phyloP scores from a whole-genome alignment of 768 basidiomycete genomes.

The Lactarius akahatsu region DNA sequence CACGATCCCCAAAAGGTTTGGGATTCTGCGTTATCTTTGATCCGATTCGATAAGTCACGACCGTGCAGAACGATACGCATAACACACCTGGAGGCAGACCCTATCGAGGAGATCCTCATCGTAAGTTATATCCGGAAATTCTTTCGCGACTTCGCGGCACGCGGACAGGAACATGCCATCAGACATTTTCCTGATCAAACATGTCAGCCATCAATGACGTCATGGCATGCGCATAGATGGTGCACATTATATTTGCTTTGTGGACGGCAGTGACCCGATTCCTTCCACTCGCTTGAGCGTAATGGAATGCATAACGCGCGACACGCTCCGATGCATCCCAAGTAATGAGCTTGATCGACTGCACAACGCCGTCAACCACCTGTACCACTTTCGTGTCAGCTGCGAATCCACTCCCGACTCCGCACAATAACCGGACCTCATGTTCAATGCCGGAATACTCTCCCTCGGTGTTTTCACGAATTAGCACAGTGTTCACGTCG shows the following conservation, averaged over 20 bases:
- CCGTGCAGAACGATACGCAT: neutral
- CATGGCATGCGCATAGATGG: neutral
- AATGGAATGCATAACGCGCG: constrained; percentile 97
- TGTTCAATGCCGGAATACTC: constrained; percentile 99
- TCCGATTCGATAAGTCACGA: neutral
- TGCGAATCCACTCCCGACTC: constrained; percentile 10
- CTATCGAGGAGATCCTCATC: constrained; percentile 97
- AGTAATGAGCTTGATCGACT: constrained; percentile 99
- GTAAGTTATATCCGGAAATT: constrained; percentile 89
- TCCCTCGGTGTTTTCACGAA: constrained; percentile 99
- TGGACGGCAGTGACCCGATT: constrained; percentile 97
- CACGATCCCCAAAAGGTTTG: constrained; percentile 87
- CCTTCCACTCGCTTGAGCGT: constrained; percentile 84
- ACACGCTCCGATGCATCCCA: constrained; percentile 99
- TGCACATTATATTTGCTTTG: constrained; percentile 98
- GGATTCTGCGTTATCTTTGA: constrained; percentile 88
- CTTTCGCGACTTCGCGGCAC: constrained; percentile 93
- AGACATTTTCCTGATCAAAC: constrained; percentile 89
- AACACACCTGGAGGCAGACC: constrained; percentile 82
- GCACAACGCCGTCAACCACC: constrained; percentile 97
- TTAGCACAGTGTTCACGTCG: constrained; percentile 95
- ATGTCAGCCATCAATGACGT: constrained; percentile 17
- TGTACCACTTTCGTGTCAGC: constrained; percentile 36
- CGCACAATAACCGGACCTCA: constrained; percentile 56
- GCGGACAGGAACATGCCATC: constrained; percentile 99